Base-by-base conservation (phyloP, 2,329 filamentous ascomycete genomes). In the Ceratocystis destructans region DNA sequence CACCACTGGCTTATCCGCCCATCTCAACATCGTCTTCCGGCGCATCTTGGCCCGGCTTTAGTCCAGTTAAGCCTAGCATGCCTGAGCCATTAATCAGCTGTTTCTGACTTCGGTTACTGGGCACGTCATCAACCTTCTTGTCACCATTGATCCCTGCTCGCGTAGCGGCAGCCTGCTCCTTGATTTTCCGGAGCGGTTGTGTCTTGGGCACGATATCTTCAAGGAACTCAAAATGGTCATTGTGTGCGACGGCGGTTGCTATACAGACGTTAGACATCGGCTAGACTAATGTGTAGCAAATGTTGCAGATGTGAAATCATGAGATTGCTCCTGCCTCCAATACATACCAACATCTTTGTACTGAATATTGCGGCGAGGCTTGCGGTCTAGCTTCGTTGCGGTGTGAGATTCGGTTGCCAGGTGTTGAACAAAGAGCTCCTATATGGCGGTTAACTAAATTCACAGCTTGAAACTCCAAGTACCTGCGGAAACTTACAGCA, bases 341-440 rank as follows among this genome's bases (percentile, higher is more conserved):
- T 17, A 72, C 81, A 67, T 78, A 91, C 89, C 87, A 53, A 99
- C 82, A 76, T 99, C 94, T 73, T 90, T 90, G 79, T 99, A 99
- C 75, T 97, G 94, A 69, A 99, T 88, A 73, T 95, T 96, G 68
- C 92, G 86, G 66, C 94, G 83, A 5, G 93, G 93, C 75, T 97
- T 97, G 71, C 88, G 84, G 76, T 97, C 94, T 0, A 91, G 83
- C 73, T 94, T 95, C 71, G 92, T 88, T 72, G 96, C 89, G 72
- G 89, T 92, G 74, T 96, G 87, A 31, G 88, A 87, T 74, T 95
- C 89, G 69, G 88, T 83, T 22, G 92, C 86, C 31, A 99, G 83
- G 75, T 97, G 88, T 75, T 96, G 90, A 70, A 99, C 87, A 78
- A 99, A 97, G 82, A 96, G 87, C 77, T 99, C 94, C 87, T 92